These are phyloP conservation scores for Tetracladium setigerum DNA, from an alignment of 495 filamentous ascomycete genomes.

Conservation along the genomic window DNA sequence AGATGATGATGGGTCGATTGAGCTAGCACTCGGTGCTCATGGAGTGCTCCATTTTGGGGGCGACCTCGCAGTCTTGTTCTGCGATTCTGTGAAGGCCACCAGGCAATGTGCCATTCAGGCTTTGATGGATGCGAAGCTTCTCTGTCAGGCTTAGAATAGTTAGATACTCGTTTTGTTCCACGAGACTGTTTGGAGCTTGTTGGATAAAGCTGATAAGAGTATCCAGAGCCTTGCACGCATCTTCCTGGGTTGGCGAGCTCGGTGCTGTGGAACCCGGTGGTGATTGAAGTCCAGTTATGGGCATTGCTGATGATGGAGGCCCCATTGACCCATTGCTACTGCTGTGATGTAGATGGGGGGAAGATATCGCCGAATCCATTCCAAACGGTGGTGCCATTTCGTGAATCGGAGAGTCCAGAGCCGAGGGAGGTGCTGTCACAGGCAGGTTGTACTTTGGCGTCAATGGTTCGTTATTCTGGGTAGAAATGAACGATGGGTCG, in stretches of 20 bases:
- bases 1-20: neutral
- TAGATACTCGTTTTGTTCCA: constrained; percentile 77
- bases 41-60: constrained; percentile 46
- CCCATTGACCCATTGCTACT: constrained; percentile 45
- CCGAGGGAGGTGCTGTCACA: constrained; percentile 47
- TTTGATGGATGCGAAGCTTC: constrained; percentile 66
- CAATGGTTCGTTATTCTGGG: constrained; percentile 52
- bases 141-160: constrained; percentile 81
- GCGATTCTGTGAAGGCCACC: constrained; percentile 64
- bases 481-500: constrained; percentile 65
- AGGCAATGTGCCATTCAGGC: constrained; percentile 48
- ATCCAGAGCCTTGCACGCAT: constrained; percentile 79
- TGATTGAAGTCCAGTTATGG: constrained; percentile 29
- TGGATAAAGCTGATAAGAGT: constrained; percentile 80
- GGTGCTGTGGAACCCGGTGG: constrained; percentile 37
- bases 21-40: constrained; percentile 21
- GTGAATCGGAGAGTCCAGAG: constrained; percentile 64
- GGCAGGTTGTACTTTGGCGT: constrained; percentile 57
- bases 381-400: constrained; percentile 44
- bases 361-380: constrained; percentile 46
- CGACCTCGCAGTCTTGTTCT: constrained; percentile 46
- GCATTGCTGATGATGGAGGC: constrained; percentile 35
- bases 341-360: constrained; percentile 43
- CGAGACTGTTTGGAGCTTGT: constrained; percentile 56
- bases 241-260: constrained; percentile 78